Percentiles rank a stretch among this genome's conserved stretches.
phyloP scores from a whole-genome alignment of 768 basidiomycete species.

The Mycena chlorophos region DNA sequence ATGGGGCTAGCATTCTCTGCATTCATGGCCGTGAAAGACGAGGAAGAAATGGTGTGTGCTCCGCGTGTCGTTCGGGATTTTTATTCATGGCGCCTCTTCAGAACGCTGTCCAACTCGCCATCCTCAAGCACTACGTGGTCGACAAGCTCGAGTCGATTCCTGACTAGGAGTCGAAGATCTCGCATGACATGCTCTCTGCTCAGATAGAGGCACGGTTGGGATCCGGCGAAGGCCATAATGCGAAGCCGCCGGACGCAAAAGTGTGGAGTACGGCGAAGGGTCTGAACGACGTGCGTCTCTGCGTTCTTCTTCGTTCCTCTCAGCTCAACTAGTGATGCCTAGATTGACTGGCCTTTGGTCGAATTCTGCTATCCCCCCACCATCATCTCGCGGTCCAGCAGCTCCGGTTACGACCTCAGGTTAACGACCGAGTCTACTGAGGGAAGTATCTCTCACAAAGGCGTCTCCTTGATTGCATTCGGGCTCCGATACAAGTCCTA shows the following conservation, averaged over 20 bases:
- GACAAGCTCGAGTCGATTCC: constrained; percentile 87
- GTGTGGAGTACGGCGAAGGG: constrained; percentile 84
- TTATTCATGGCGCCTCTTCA: constrained; percentile 33
- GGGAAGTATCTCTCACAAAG: constrained; percentile 81
- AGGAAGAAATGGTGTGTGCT: constrained; percentile 81
- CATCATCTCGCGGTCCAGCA: constrained; percentile 88
- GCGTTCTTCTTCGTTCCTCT: not conserved
- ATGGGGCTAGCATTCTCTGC: constrained; percentile 74
- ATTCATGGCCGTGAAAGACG: constrained; percentile 85
- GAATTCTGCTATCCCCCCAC: constrained; percentile 96
- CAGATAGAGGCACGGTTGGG: constrained; percentile 89
- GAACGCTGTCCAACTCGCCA: constrained; percentile 78
- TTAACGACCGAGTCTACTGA: constrained; percentile 83
- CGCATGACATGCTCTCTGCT: constrained; percentile 82
- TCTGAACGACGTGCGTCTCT: constrained; percentile 64
- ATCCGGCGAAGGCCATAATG: constrained; percentile 72
- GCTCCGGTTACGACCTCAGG: constrained; percentile 83
- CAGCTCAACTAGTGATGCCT: constrained; percentile 13
- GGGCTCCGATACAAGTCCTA: constrained; percentile 93
- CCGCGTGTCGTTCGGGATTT: constrained; percentile 3
- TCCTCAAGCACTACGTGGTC: constrained; percentile 83
- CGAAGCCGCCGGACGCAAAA: constrained; percentile 88
- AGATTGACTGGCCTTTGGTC: constrained; percentile 88
- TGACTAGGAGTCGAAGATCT: constrained; percentile 87
- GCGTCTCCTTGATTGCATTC: constrained; percentile 83